Conservation (phyloP, 2,329 filamentous ascomycete genomes). For the Aureobasidium vineae region DNA sequence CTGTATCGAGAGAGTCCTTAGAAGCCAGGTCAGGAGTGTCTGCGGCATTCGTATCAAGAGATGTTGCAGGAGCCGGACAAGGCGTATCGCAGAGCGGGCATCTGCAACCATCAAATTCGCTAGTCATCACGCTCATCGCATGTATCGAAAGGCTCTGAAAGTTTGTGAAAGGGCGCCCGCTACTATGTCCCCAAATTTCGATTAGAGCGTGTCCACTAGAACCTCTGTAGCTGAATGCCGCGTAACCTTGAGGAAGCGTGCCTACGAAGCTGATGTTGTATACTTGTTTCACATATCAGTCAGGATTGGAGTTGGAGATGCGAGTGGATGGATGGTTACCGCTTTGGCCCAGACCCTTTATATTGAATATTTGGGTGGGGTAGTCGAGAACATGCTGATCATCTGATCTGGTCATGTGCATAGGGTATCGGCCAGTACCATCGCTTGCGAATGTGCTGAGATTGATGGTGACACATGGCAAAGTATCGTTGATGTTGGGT, state of each 20-base stretch:
- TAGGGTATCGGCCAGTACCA: not conserved
- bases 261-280: not conserved
- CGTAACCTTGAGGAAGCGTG: not conserved
- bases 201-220: not conserved
- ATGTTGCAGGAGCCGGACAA: not conserved
- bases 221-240: not conserved
- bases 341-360: not conserved
- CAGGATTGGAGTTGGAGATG: not conserved
- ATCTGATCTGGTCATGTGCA: not conserved
- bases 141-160: not conserved
- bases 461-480: not conserved
- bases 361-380: not conserved
- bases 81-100: not conserved
- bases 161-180: not conserved
- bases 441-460: not conserved
- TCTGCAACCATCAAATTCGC: not conserved
- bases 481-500: not conserved
- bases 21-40: no score
- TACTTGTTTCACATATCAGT: not conserved
- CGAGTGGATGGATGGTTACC: not conserved
- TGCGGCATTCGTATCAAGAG: not conserved
- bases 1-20: no score
- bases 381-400: not conserved
- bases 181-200: not conserved
- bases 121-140: not conserved